Percentiles rank a stretch among this genome's conserved stretches.
Conservation (phyloP, 495 filamentous ascomycete species). For the Margaritispora aquatica region DNA sequence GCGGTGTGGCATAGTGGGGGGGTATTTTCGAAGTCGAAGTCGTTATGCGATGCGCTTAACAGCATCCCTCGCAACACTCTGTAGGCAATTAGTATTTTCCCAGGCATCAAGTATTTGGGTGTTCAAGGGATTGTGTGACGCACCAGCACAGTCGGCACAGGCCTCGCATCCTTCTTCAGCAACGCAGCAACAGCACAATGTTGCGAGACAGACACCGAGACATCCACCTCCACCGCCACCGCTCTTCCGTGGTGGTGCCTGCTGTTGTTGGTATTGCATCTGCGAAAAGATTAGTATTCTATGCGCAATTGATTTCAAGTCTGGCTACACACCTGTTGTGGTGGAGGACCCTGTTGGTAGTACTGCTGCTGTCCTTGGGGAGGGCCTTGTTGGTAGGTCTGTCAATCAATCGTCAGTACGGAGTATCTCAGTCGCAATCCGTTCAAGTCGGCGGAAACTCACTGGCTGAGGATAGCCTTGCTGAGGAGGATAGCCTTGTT, state of each 20-base stretch:
- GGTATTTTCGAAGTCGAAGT: background rate
- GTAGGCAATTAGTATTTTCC: slow-evolving; percentile 1
- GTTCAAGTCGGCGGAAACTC: slow-evolving; percentile 10
- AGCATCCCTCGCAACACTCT: slow-evolving; percentile 22
- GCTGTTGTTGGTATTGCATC: slow-evolving; percentile 36
- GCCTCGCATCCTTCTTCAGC: slow-evolving; percentile 65
- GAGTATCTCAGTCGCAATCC: background rate
- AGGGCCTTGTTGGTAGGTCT: background rate
- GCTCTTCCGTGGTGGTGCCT: slow-evolving; percentile 1
- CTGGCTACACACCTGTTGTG: background rate
- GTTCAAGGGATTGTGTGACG: background rate
- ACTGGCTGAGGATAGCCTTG: slow-evolving; percentile 10
- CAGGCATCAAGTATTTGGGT: background rate
- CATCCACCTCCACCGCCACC: slow-evolving; percentile 42
- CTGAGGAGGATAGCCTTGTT: slow-evolving; percentile 4
- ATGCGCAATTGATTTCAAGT: background rate
- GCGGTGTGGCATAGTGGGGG: background rate
- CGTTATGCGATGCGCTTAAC: slow-evolving; percentile 6
- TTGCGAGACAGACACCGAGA: slow-evolving; percentile 51
- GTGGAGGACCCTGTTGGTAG: slow-evolving; percentile 25
- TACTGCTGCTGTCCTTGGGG: slow-evolving; percentile 10
- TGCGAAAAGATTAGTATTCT: slow-evolving; percentile 8
- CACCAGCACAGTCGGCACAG: slow-evolving; percentile 49
- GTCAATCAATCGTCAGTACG: background rate
- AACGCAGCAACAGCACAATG: slow-evolving; percentile 63